These are phyloP conservation scores for Sporisorium iseilematis-ciliati DNA, from an alignment of 1,284 basidiomycete genomes.

Conservation along the genomic window DNA sequence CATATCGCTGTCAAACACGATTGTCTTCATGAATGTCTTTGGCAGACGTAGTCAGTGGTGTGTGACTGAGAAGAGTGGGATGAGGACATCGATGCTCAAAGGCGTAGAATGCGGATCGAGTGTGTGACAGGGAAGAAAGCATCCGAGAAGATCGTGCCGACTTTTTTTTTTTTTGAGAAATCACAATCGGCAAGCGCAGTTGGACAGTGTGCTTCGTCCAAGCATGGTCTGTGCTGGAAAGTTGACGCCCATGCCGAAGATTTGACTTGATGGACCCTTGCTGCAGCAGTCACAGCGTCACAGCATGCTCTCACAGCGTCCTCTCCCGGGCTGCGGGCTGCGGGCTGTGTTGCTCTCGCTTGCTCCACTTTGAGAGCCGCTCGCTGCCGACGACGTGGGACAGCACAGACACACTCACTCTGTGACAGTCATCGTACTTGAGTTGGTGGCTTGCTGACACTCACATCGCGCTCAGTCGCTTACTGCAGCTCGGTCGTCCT, in stretches of 20 bases:
- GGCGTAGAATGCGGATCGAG: too few relatives aligned
- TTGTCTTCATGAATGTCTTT: too few relatives aligned
- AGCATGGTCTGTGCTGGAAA: slow-evolving; percentile 1
- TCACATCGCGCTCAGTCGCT: too few relatives aligned
- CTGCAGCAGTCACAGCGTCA: too few relatives aligned
- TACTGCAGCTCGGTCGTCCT: too few relatives aligned
- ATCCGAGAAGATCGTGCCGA: slow-evolving; percentile 1
- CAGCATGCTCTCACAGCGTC: neutral
- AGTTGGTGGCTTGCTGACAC: neutral
- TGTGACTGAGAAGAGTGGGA: too few relatives aligned
- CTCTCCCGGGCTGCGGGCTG: too few relatives aligned
- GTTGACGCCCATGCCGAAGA: too few relatives aligned
- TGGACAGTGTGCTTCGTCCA: slow-evolving; percentile 7
- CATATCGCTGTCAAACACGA: too few relatives aligned
- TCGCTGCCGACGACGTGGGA: neutral
- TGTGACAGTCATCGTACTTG: neutral
- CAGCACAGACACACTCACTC: neutral
- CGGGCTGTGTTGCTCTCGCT: too few relatives aligned
- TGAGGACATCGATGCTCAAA: too few relatives aligned
- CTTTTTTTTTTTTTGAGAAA: neutral
- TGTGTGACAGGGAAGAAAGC: neutral
- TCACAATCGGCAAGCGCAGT: slow-evolving; percentile 9
- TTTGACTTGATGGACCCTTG: neutral
- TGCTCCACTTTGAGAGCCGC: neutral
- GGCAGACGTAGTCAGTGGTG: too few relatives aligned